Evolutionary conservation across 352 stramenopile genomes (phyloP).

Genomic region (Phytophthora sojae): DNA sequence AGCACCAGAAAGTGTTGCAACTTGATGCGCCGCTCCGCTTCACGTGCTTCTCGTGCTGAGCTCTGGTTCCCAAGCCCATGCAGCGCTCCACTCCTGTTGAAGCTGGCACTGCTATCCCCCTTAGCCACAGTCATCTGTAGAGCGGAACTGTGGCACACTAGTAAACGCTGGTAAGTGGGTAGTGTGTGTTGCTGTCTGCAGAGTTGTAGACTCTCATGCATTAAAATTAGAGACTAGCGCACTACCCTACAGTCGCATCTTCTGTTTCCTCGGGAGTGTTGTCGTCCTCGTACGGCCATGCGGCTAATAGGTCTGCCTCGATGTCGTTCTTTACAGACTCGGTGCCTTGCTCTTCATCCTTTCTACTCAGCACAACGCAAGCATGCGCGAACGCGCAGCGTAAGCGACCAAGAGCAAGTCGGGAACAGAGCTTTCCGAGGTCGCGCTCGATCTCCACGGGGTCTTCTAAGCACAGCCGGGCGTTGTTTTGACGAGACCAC

Average conservation of each 20-base stretch:
- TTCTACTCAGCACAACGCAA: slow-evolving; percentile 42
- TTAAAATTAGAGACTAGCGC: slow-evolving; percentile 32
- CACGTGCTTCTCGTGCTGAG: slow-evolving; percentile 28
- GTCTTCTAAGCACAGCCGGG: slow-evolving; percentile 76
- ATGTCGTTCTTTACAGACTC: slow-evolving; percentile 7
- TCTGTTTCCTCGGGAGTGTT: slow-evolving; percentile 13
- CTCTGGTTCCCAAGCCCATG: slow-evolving; percentile 8
- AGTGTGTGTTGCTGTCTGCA: neutral
- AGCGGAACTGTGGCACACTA: neutral
- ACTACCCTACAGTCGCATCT: slow-evolving; percentile 19
- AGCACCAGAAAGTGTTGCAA: slow-evolving; percentile 84
- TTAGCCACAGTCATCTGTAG: slow-evolving; percentile 15
- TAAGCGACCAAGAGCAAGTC: slow-evolving; percentile 56
- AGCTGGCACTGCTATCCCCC: neutral
- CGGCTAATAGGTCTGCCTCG: slow-evolving; percentile 27
- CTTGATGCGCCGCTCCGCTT: slow-evolving; percentile 56
- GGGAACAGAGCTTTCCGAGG: slow-evolving; percentile 73
- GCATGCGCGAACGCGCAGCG: slow-evolving; percentile 62
- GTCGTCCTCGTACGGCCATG: slow-evolving; percentile 43
- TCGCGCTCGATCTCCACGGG: slow-evolving; percentile 77
- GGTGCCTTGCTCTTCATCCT: slow-evolving; percentile 5
- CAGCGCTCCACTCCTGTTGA: slow-evolving; percentile 3
- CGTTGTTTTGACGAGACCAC: slow-evolving; percentile 49
- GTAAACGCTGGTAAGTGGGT: neutral
- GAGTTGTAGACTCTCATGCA: neutral